Base-by-base conservation (phyloP, 805 yeast genomes). In the Wickerhamiella musiphila region DNA sequence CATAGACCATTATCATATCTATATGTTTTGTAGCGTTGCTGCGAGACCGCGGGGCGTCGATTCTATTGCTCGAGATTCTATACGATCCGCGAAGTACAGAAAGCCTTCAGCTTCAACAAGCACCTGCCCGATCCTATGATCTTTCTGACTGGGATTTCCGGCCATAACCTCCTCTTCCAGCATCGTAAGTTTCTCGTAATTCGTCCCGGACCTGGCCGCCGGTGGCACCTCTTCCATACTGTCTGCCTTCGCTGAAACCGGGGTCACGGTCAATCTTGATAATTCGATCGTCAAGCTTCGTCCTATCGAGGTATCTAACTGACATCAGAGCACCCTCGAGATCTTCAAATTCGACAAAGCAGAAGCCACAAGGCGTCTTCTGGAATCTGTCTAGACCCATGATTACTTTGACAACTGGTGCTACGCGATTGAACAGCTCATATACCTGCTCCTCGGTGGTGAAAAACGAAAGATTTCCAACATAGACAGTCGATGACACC, bases 341-440 rank as follows among this genome's bases (percentile, higher is more conserved):
- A 18, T 60, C 53, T 33, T 65, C 66, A 52, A 74, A 90, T 28
- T 82, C 76, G 24, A 90, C 83, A 51, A 90, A 90, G 51, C 95
- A 84, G 53, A 90, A 86, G 12, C 98, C 96, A 51, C 96, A 84
- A 2, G 98, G 98, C 1, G 94, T 84, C 46, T 75, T 71, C 43
- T 78, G 77, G 51, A 75, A 74, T 42, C 94, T 66, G 52, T 90
- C 95, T 23, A 90, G 65, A 0, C 98, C 98, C 96, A 90, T 90
- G 32, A 86, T 73, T 26, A 84, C 78, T 47, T 76, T 65, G 42
- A 70, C 70, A 24, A 86, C 73, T 11, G 68, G 61, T 1, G 95
- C 96, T 16, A 46, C 54, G 52, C 77, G 76, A 38, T 77, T 67
- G 48, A 90, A 82, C 32, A 90, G 56, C 53, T 84, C 96, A 51